These are phyloP conservation scores for Fagopyrum esculentum DNA, from an alignment of 148 eudicot species.

Conservation along the genomic window DNA sequence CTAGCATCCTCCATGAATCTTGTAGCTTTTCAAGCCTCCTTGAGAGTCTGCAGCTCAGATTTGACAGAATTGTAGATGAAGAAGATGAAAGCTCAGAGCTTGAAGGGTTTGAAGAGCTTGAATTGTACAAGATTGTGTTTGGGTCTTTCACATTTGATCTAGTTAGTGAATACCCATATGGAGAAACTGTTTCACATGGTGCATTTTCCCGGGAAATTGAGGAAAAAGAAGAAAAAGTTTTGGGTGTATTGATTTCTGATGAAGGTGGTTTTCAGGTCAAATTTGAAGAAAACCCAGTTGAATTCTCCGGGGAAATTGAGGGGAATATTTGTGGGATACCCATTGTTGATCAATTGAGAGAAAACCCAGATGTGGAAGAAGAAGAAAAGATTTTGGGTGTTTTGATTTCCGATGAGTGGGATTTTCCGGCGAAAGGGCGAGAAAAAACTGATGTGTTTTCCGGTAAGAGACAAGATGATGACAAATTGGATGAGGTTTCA, in stretches of 20 bases:
- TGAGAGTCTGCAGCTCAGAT: neutral
- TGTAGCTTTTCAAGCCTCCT: neutral
- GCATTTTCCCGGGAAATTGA: conserved; percentile 5
- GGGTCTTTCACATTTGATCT: conserved; percentile 31
- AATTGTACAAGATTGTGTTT: conserved; percentile 54
- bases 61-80: conserved; percentile 1
- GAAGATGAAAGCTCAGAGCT: conserved; percentile 17
- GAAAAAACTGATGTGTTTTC: neutral
- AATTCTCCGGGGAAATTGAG: conserved; percentile 18
- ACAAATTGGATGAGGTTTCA: neutral
- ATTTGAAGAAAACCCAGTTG: conserved; percentile 25
- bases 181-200: neutral
- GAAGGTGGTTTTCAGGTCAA: conserved; percentile 2
- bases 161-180: neutral
- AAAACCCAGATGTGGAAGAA: neutral
- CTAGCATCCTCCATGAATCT: conserved; percentile 20
- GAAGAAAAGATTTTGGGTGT: conserved; percentile 6
- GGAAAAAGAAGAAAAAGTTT: conserved; percentile 9
- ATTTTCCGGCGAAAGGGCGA: neutral
- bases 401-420: conserved; percentile 6
- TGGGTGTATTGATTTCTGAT: conserved; percentile 5
- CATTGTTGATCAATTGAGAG: neutral
- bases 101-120: conserved; percentile 39
- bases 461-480: neutral
- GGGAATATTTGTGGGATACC: conserved; percentile 5